Evolutionary conservation across 1,284 basidiomycete species (phyloP).

Genomic region (Cutaneotrichosporon dermatis): DNA sequence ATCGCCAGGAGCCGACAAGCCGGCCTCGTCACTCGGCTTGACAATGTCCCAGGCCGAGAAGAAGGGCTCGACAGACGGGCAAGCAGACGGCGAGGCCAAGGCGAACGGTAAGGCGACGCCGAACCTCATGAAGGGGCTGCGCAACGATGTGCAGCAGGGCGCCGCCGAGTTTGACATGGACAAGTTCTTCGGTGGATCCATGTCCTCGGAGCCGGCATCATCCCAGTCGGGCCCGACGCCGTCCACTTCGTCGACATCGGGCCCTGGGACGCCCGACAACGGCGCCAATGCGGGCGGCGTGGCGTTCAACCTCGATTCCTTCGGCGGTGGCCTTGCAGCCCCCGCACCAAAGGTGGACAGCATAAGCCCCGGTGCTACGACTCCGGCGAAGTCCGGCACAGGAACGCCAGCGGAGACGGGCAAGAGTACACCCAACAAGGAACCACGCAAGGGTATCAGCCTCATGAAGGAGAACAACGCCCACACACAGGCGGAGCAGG

Average conservation of each 20-base stretch:
- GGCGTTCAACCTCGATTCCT: constrained; percentile 48
- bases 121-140: constrained; percentile 58
- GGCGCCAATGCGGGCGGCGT: constrained; percentile 47
- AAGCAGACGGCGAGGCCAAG: background rate
- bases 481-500: background rate
- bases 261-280: background rate
- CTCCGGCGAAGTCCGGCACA: background rate
- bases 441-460: background rate
- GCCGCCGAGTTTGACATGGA: constrained; percentile 49
- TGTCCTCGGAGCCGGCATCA: no score
- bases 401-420: background rate
- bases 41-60: no score
- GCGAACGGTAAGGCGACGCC: background rate
- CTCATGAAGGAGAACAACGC: constrained; percentile 1
- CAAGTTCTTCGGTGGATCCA: constrained; percentile 25
- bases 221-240: no score
- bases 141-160: constrained; percentile 47
- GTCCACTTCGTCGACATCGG: no score
- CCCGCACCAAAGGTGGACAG: no score
- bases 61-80: background rate
- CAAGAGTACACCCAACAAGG: background rate
- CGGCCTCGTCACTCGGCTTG: no score
- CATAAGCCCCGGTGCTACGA: no score
- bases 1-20: constrained; percentile 37
- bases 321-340: constrained; percentile 7